Evolutionary conservation across 306 rosid species (phyloP).

Genomic region (Prunus mira): DNA sequence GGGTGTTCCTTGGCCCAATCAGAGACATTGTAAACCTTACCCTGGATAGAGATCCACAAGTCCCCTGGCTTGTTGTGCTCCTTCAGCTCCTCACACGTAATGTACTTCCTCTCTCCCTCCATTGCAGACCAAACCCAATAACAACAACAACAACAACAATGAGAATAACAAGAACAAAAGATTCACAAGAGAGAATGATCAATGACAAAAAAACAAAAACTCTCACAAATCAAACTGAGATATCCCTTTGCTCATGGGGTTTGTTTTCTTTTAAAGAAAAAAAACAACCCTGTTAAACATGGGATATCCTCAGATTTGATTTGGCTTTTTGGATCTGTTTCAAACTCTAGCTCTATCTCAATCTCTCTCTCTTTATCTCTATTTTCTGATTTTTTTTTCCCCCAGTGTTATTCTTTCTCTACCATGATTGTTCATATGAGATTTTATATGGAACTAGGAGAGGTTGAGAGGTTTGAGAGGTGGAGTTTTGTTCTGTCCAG

Average conservation of each 20-base stretch:
- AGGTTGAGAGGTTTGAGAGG: neutral
- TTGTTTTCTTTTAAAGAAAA: neutral
- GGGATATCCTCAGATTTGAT: conserved; percentile 5
- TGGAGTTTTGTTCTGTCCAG: neutral
- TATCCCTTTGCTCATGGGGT: neutral
- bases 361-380: neutral
- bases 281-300: neutral
- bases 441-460: neutral
- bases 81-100: conserved; percentile 30
- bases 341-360: neutral
- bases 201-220: neutral
- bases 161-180: neutral
- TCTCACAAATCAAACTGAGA: neutral
- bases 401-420: neutral
- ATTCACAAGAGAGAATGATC: neutral
- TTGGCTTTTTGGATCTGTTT: neutral
- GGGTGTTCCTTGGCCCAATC: conserved; percentile 38
- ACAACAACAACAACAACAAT: neutral
- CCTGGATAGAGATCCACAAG: conserved; percentile 42
- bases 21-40: conserved; percentile 36
- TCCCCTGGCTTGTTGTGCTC: conserved; percentile 31
- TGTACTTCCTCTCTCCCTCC: conserved; percentile 26
- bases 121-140: neutral
- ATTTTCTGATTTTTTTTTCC: neutral
- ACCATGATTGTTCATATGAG: neutral